Evolutionary conservation across 73 alveolate genomes (phyloP), one percentile per base, ranked within the genome.

Genomic region (Effrenium voratum): DNA sequence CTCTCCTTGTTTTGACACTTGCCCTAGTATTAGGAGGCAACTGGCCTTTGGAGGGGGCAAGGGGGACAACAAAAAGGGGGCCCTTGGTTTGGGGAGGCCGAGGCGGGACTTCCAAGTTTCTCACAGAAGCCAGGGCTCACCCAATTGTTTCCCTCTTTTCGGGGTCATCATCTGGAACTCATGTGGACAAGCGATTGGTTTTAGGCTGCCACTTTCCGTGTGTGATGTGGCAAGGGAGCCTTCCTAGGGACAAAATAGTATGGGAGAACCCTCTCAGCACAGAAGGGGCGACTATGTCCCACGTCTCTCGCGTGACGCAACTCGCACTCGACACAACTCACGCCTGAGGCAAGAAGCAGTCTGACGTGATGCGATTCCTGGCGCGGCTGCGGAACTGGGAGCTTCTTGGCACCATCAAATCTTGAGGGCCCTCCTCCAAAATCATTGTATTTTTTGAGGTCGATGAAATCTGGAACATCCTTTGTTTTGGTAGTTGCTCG

Each of bases 371-470:
- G 99, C 99, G 99, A 87, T 99, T 99, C 99, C 99, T 99, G 66
- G 99, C 99, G 99, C 99, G 99, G 98, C 99, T 99, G 99, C 99
- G 99, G 97, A 98, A 99, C 73, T 99, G 99, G 99, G 99, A 99
- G 99, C 40, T 6, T 3, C 77, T 63, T 10, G 77, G 77, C 99
- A 98, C 99, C 98, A 99, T 52, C 19, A 13, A 13, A 52, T 13
- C 28, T 10, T 52, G 66, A 10, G 66, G 19, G 66, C 19, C 28
- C 19, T 10, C 19, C 28, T 52, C 19, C 66, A 52, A 52, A 10
- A 52, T 63, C 8, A 22, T 22, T 63, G 30, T 24, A 24, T 8
- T 63, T 22, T 8, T 22, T 63, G 30, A 5, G 30, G 15, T 63
- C 8, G 15, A 63, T 63, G 4, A 8, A 22, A 63, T 63, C 8